Evolutionary conservation across 306 rosid species (phyloP).

Genomic region (Gastrolobium bilobum): DNA sequence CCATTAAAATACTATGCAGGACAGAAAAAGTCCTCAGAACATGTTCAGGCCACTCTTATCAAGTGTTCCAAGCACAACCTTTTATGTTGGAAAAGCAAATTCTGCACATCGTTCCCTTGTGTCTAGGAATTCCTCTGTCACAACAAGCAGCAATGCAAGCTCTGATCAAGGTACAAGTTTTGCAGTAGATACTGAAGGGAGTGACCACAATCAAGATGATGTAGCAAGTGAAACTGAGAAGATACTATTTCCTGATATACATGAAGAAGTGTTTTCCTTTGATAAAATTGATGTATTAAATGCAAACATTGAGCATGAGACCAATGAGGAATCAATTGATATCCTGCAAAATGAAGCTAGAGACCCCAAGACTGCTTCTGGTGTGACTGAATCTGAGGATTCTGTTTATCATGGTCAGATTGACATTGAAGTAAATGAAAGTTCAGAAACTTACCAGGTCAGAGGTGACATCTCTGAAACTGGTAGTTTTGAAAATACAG

Average conservation of each 20-base stretch:
- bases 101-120: slow-evolving; percentile 72
- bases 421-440: slow-evolving; percentile 52
- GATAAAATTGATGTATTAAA: slow-evolving; percentile 74
- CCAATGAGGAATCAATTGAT: slow-evolving; percentile 49
- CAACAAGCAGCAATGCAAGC: slow-evolving; percentile 83
- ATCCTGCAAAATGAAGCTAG: slow-evolving; percentile 46
- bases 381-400: slow-evolving; percentile 51
- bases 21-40: slow-evolving; percentile 79
- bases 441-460: slow-evolving; percentile 56
- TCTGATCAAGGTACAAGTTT: slow-evolving; percentile 68
- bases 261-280: slow-evolving; percentile 77
- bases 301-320: slow-evolving; percentile 52
- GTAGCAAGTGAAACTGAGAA: slow-evolving; percentile 65
- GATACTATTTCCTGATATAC: slow-evolving; percentile 61
- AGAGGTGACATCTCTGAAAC: slow-evolving; percentile 56
- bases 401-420: slow-evolving; percentile 42
- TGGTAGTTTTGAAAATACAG: slow-evolving; percentile 53
- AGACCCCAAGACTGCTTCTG: slow-evolving; percentile 49
- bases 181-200: slow-evolving; percentile 69
- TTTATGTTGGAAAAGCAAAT: slow-evolving; percentile 74
- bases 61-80: slow-evolving; percentile 86
- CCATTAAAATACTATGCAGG: slow-evolving; percentile 61
- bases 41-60: slow-evolving; percentile 95
- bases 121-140: slow-evolving; percentile 81
- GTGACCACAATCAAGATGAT: slow-evolving; percentile 76